Percentiles rank a stretch among this genome's conserved stretches.
phyloP scores from a whole-genome alignment of 371 early-diverging fungal genomes.

The Haplosporangium sp. region DNA sequence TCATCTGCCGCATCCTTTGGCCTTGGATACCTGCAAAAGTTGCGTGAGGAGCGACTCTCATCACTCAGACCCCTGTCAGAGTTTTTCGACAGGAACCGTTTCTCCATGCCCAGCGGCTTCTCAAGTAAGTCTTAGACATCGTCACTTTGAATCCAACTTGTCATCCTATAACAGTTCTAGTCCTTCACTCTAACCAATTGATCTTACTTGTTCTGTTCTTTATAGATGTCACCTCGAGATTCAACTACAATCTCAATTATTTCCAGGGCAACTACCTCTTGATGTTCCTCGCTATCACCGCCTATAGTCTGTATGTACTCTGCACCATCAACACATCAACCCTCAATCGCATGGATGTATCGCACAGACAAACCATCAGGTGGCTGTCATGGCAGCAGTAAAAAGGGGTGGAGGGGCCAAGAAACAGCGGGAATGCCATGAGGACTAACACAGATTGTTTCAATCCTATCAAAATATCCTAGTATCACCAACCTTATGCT shows the following conservation, averaged over 20 bases:
- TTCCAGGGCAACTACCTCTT: constrained; percentile 76
- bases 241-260: constrained; percentile 71
- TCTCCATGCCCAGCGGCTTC: constrained; percentile 65
- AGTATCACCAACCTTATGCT: constrained; percentile 71
- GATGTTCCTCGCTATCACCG: constrained; percentile 64
- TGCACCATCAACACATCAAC: neutral
- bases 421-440: neutral
- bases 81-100: constrained; percentile 72
- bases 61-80: constrained; percentile 65
- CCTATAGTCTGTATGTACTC: constrained; percentile 71
- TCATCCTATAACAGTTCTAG: neutral
- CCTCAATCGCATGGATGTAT: neutral
- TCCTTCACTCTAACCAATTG: neutral
- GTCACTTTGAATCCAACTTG: too few relatives aligned
- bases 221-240: constrained; percentile 54
- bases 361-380: too few relatives aligned
- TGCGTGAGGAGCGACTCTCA: constrained; percentile 51
- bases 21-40: constrained; percentile 39
- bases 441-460: neutral
- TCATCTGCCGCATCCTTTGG: constrained; percentile 33
- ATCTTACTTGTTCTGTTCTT: neutral
- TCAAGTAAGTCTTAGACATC: constrained; percentile 55
- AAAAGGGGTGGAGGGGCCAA: neutral
- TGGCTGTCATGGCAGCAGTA: neutral
- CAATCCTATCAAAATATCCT: neutral